phyloP scores from a whole-genome alignment of 2,329 filamentous ascomycete genomes.

The Orbilia javanica region DNA sequence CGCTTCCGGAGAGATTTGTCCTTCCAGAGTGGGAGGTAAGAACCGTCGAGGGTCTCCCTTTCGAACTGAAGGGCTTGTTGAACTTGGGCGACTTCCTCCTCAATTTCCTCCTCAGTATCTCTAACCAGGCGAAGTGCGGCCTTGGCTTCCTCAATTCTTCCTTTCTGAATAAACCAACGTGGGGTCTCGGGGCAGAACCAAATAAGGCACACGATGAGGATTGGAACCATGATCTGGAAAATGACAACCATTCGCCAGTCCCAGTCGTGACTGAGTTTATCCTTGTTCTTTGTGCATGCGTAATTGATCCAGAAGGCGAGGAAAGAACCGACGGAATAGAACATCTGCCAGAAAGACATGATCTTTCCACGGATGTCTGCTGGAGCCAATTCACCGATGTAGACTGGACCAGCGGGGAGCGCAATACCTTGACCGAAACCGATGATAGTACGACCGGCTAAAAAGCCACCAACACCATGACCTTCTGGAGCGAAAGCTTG shows the following conservation, averaged over 20 bases:
- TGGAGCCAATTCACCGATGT: slow-evolving; percentile 77
- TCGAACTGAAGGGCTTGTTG: slow-evolving; percentile 78
- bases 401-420: slow-evolving; percentile 76
- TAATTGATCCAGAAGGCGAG: slow-evolving; percentile 77
- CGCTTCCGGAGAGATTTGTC: slow-evolving; percentile 77
- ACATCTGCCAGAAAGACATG: slow-evolving; percentile 79
- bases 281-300: slow-evolving; percentile 71
- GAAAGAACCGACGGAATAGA: slow-evolving; percentile 76
- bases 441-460: slow-evolving; percentile 76
- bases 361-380: slow-evolving; percentile 75
- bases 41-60: slow-evolving; percentile 75
- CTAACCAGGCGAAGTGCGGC: slow-evolving; percentile 73
- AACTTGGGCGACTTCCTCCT: slow-evolving; percentile 75
- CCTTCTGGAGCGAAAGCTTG: slow-evolving; percentile 75
- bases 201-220: slow-evolving; percentile 73
- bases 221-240: slow-evolving; percentile 77
- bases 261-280: slow-evolving; percentile 72
- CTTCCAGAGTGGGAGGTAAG: slow-evolving; percentile 77
- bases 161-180: slow-evolving; percentile 76
- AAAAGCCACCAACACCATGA: slow-evolving; percentile 74
- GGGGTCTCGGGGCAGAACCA: slow-evolving; percentile 78
- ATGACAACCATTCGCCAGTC: slow-evolving; percentile 80
- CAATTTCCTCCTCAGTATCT: slow-evolving; percentile 75
- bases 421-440: slow-evolving; percentile 79
- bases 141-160: slow-evolving; percentile 73